These are phyloP conservation scores for Exophiala viscosa DNA, from an alignment of 2,329 filamentous ascomycete species.

Conservation along the genomic window DNA sequence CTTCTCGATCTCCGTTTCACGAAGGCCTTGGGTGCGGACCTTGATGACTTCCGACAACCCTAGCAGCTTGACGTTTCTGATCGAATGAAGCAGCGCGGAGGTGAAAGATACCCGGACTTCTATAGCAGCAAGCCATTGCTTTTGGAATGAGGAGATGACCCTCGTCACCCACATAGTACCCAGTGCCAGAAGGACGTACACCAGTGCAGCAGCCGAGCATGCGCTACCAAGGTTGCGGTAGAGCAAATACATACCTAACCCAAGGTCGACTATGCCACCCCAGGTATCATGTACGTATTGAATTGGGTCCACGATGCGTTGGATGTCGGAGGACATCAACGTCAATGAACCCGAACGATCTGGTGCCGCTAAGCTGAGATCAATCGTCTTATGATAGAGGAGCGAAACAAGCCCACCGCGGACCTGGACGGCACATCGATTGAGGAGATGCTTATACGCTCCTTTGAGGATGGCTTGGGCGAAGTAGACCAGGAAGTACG, in stretches of 20 bases:
- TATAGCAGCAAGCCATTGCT: constrained; percentile 50
- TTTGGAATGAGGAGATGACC: constrained; percentile 38
- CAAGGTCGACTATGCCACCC: constrained; percentile 44
- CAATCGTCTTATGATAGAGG: constrained; percentile 49
- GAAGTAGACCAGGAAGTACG: constrained; percentile 42
- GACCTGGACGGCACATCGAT: constrained; percentile 43
- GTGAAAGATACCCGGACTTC: constrained; percentile 49
- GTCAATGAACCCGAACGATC: constrained; percentile 42
- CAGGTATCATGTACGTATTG: constrained; percentile 45
- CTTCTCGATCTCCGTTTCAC: constrained; percentile 40
- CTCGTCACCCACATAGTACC: constrained; percentile 13
- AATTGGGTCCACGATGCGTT: constrained; percentile 40
- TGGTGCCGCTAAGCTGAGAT: constrained; percentile 31
- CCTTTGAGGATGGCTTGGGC: constrained; percentile 41
- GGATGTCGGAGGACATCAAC: constrained; percentile 47
- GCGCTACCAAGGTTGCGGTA: constrained; percentile 42
- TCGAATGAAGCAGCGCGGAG: constrained; percentile 46
- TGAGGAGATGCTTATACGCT: constrained; percentile 42
- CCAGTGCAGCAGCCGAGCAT: constrained; percentile 43
- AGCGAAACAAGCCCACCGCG: constrained; percentile 45
- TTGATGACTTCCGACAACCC: constrained; percentile 44
- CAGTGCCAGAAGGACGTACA: constrained; percentile 27
- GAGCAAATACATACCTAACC: constrained; percentile 44
- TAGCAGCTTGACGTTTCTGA: constrained; percentile 52
- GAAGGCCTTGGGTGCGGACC: constrained; percentile 38